These are phyloP conservation scores for Boletus subparvulus DNA, from an alignment of 768 basidiomycete species.

Conservation along the genomic window DNA sequence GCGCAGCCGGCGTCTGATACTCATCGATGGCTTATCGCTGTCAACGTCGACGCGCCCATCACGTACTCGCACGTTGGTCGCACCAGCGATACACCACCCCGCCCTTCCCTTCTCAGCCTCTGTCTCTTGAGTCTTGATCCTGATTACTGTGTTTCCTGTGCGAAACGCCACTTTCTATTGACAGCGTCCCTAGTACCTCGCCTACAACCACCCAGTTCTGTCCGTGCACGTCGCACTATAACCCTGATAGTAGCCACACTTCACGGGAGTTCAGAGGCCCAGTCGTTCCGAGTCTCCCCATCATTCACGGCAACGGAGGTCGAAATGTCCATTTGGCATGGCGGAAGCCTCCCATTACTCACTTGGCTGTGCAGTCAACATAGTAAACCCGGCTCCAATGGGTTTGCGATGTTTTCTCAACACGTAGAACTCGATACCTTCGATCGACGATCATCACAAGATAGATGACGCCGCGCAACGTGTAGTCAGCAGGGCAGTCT, in stretches of 20 bases:
- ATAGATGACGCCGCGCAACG: too few relatives aligned
- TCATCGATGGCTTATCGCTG: constrained; percentile 19
- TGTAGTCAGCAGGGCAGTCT: too few relatives aligned
- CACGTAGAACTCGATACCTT: not conserved
- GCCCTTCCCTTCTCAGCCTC: constrained; percentile 9
- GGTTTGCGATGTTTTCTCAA: not conserved
- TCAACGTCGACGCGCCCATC: not conserved
- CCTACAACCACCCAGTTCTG: not conserved
- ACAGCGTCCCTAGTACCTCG: not conserved
- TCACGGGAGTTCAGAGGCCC: too few relatives aligned
- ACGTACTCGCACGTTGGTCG: constrained; percentile 15
- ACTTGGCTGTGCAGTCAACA: not conserved
- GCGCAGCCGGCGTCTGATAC: constrained; percentile 8
- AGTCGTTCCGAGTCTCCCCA: too few relatives aligned
- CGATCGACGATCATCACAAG: not conserved
- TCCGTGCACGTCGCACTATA: not conserved
- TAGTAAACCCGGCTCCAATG: too few relatives aligned
- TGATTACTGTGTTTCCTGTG: constrained; percentile 3
- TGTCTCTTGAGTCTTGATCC: not conserved
- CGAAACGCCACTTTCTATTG: not conserved
- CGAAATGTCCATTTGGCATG: too few relatives aligned
- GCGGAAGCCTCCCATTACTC: not conserved
- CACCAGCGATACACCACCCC: not conserved
- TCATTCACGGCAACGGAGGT: too few relatives aligned
- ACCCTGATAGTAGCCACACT: not conserved